Percentiles rank a stretch among this genome's conserved stretches.
These are phyloP conservation scores for Pyrenochaeta sp. DNA, from an alignment of 2,329 filamentous ascomycete genomes.

Conservation along the genomic window DNA sequence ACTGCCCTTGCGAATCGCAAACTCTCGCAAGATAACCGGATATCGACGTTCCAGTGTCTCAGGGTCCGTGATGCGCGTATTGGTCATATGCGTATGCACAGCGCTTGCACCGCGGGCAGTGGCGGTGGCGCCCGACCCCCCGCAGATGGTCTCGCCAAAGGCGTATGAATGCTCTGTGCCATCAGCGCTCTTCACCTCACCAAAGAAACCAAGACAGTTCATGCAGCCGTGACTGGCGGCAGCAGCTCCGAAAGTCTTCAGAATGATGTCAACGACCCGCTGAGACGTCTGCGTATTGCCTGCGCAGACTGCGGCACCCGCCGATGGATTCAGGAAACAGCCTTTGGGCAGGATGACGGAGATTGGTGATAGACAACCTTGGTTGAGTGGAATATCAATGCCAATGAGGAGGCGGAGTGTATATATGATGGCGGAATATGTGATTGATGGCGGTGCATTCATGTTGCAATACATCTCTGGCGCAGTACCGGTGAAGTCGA, in stretches of 20 bases:
- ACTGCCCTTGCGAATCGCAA: constrained; percentile 62
- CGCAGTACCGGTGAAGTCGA: constrained; percentile 55
- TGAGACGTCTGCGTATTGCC: constrained; percentile 44
- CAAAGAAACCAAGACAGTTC: constrained; percentile 16
- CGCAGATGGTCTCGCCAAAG: constrained; percentile 50
- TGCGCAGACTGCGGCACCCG: constrained; percentile 36
- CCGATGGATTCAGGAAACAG: constrained; percentile 39
- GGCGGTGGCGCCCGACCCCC: constrained; percentile 44
- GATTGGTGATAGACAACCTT: constrained; percentile 43
- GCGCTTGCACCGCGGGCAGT: constrained; percentile 42
- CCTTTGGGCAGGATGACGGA: constrained; percentile 36
- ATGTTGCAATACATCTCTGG: constrained; percentile 44
- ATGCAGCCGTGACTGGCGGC: constrained; percentile 42
- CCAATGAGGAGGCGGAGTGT: constrained; percentile 40
- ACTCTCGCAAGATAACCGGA: constrained; percentile 44
- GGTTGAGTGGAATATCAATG: constrained; percentile 44
- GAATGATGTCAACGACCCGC: constrained; percentile 43
- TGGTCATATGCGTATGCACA: constrained; percentile 50
- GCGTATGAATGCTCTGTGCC: constrained; percentile 29
- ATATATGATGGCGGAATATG: constrained; percentile 44
- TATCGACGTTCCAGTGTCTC: constrained; percentile 49
- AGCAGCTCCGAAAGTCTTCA: constrained; percentile 41
- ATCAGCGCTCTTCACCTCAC: constrained; percentile 10
- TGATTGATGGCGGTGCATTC: constrained; percentile 52
- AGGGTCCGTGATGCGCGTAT: constrained; percentile 49